Percentiles rank a stretch among this genome's conserved stretches.
These are phyloP conservation scores for Leishmania amazonensis DNA, from an alignment of 208 protist genomes.

Conservation along the genomic window DNA sequence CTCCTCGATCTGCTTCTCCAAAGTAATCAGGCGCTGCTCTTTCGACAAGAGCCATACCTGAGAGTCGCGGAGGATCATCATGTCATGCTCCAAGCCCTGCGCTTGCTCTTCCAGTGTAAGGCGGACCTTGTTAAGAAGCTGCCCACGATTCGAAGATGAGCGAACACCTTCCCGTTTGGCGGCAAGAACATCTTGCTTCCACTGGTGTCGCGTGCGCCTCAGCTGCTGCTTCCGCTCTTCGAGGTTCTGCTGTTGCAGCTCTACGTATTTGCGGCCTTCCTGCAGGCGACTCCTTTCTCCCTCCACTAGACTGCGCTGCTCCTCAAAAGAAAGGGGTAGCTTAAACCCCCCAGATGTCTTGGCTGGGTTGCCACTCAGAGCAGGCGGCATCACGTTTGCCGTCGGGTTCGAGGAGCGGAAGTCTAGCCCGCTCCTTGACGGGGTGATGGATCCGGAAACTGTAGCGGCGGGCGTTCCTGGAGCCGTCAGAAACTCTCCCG, in stretches of 20 bases:
- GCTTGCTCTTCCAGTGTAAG: constrained; percentile 68
- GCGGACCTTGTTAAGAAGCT: constrained; percentile 65
- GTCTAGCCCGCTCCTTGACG: constrained; percentile 10
- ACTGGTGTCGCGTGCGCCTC: constrained; percentile 59
- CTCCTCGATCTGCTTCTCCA: constrained; percentile 75
- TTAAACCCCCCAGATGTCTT: constrained; percentile 6
- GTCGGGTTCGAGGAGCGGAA: background rate
- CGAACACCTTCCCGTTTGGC: constrained; percentile 76
- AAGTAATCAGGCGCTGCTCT: constrained; percentile 60
- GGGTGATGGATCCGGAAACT: background rate
- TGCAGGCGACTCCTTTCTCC: constrained; percentile 54
- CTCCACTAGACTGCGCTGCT: constrained; percentile 56
- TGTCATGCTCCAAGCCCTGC: constrained; percentile 63
- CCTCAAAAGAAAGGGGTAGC: constrained; percentile 35
- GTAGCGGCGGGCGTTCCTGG: constrained; percentile 15
- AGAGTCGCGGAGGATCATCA: constrained; percentile 67
- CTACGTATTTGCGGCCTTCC: constrained; percentile 54
- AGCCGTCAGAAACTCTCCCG: constrained; percentile 6
- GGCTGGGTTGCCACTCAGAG: constrained; percentile 4
- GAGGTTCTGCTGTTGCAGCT: constrained; percentile 57
- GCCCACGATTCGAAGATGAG: constrained; percentile 70
- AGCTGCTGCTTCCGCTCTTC: constrained; percentile 68
- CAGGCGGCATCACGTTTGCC: constrained; percentile 2
- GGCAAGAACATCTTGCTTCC: constrained; percentile 79
- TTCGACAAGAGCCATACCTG: constrained; percentile 79